These are phyloP conservation scores for Diaporthe aspalathi DNA, from an alignment of 2,329 filamentous ascomycete species.

Conservation along the genomic window DNA sequence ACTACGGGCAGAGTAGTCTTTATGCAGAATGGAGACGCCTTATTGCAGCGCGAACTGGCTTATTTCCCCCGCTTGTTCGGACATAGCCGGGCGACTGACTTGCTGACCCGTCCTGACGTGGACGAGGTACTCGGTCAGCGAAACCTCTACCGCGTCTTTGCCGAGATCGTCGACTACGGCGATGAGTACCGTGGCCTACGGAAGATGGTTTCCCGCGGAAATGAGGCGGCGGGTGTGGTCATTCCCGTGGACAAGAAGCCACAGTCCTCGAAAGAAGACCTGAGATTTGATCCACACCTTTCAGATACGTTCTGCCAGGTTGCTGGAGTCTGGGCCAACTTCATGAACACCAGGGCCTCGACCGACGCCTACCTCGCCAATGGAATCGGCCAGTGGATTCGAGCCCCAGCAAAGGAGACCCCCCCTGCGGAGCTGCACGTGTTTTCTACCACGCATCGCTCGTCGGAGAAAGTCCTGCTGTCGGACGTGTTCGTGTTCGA, in stretches of 20 bases:
- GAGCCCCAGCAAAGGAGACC: slow-evolving; percentile 42
- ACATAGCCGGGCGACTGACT: slow-evolving; percentile 38
- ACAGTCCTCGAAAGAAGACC: slow-evolving; percentile 30
- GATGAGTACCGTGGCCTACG: slow-evolving; percentile 48
- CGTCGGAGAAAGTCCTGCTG: slow-evolving; percentile 39
- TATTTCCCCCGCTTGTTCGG: slow-evolving; percentile 40
- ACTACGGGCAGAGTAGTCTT: slow-evolving; percentile 39
- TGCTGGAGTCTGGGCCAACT: slow-evolving; percentile 52
- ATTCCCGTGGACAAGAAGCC: slow-evolving; percentile 36
- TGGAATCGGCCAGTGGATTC: slow-evolving; percentile 48
- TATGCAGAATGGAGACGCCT: slow-evolving; percentile 34
- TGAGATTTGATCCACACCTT: slow-evolving; percentile 45
- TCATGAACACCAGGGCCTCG: slow-evolving; percentile 45
- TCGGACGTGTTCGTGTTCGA: slow-evolving; percentile 53
- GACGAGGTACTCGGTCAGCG: slow-evolving; percentile 50
- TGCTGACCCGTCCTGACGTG: slow-evolving; percentile 36
- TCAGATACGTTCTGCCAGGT: slow-evolving; percentile 52
- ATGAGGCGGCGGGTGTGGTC: slow-evolving; percentile 48
- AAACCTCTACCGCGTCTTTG: slow-evolving; percentile 53
- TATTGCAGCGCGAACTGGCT: slow-evolving; percentile 38
- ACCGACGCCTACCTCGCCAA: slow-evolving; percentile 50
- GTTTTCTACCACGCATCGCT: not conserved
- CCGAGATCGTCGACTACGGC: slow-evolving; percentile 50
- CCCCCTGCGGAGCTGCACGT: slow-evolving; percentile 9
- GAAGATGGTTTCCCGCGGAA: slow-evolving; percentile 45